phyloP scores from a whole-genome alignment of 768 basidiomycete species.

The Paxillus ammoniavirescens region DNA sequence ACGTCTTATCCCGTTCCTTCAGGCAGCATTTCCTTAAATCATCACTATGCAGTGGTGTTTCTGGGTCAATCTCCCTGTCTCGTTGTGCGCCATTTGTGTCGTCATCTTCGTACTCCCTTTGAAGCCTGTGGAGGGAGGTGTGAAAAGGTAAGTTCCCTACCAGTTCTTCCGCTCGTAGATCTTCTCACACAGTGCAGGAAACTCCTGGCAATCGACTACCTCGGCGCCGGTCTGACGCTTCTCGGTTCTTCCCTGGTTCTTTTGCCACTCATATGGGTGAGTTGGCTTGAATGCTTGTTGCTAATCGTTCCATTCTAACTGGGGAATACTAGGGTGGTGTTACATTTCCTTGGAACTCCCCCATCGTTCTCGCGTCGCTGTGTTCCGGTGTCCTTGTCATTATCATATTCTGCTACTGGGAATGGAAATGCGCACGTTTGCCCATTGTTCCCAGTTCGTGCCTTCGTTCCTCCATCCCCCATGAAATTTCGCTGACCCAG shows the following conservation, averaged over 20 bases:
- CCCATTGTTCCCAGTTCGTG: constrained; percentile 71
- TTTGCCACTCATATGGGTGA: constrained; percentile 70
- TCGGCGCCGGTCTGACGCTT: constrained; percentile 58
- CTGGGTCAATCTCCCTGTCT: constrained; percentile 67
- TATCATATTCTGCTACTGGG: constrained; percentile 63
- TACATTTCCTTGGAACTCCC: constrained; percentile 69
- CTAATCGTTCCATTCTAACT: not conserved
- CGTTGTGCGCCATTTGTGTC: constrained; percentile 50
- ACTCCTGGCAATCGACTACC: constrained; percentile 61
- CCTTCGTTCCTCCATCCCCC: not conserved
- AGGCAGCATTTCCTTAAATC: not conserved
- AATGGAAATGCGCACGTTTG: constrained; percentile 66
- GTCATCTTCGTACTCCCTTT: constrained; percentile 65
- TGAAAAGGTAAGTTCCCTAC: constrained; percentile 39
- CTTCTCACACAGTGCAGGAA: constrained; percentile 41
- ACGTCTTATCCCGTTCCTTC: constrained; percentile 16
- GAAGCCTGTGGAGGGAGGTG: constrained; percentile 63
- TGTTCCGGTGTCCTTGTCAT: constrained; percentile 54
- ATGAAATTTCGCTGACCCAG: not conserved
- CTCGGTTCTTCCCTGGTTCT: constrained; percentile 61
- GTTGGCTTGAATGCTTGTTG: constrained; percentile 9
- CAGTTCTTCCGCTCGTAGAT: not conserved
- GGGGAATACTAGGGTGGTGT: constrained; percentile 54
- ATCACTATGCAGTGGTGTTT: constrained; percentile 59
- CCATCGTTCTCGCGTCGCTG: constrained; percentile 60